phyloP scores from a whole-genome alignment of 2,329 filamentous ascomycete species.

The Sphaerostilbella broomeana region DNA sequence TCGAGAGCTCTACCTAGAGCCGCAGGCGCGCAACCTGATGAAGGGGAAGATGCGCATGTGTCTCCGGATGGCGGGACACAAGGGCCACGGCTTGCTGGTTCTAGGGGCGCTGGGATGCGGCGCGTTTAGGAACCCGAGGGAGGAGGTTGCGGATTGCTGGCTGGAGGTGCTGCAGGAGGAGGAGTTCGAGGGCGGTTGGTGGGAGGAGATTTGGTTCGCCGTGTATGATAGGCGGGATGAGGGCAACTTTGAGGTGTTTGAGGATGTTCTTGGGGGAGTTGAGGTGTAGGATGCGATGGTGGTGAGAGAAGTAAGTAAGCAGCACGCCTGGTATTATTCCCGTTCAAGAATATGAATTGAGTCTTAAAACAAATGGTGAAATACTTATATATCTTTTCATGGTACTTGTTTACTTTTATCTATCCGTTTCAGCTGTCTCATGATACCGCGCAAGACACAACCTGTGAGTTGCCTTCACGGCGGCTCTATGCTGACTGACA shows the following conservation, averaged over 20 bases:
- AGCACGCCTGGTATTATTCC: no score
- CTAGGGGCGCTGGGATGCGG: slow-evolving; percentile 66
- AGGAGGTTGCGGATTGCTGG: slow-evolving; percentile 58
- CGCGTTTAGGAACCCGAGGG: slow-evolving; percentile 55
- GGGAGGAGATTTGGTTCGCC: slow-evolving; percentile 58
- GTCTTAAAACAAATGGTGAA: no score
- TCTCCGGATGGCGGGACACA: slow-evolving; percentile 51
- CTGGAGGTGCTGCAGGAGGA: slow-evolving; percentile 50
- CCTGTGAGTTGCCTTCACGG: no score
- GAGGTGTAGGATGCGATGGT: slow-evolving; percentile 21
- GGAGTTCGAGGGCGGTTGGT: slow-evolving; percentile 60
- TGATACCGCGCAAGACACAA: no score
- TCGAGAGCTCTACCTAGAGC: slow-evolving; percentile 33
- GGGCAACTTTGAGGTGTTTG: slow-evolving; percentile 47
- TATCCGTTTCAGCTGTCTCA: no score
- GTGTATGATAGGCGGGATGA: slow-evolving; percentile 42
- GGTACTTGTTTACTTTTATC: no score
- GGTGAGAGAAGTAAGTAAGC: no score
- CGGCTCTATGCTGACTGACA: no score
- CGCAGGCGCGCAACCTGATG: slow-evolving; percentile 44
- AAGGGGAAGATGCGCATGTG: slow-evolving; percentile 57
- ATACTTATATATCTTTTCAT: no score
- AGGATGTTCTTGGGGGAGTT: slow-evolving; percentile 33
- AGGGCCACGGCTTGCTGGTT: slow-evolving; percentile 52
- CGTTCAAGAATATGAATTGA: no score